These are phyloP conservation scores for Trametes villosa DNA, from an alignment of 768 basidiomycete genomes.

Conservation along the genomic window DNA sequence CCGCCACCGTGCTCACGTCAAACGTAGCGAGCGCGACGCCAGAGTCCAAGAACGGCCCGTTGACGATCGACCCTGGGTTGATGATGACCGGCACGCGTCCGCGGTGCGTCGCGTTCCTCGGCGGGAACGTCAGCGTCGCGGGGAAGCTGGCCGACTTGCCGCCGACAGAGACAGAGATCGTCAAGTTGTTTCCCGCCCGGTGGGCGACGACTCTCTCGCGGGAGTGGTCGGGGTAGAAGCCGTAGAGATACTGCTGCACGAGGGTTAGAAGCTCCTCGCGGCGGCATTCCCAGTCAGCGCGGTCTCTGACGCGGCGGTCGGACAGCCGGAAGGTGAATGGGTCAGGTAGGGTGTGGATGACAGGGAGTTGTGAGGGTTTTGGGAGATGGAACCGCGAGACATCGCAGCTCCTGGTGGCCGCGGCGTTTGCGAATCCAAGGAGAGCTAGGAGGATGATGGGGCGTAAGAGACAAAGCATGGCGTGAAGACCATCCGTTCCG, in stretches of 20 bases:
- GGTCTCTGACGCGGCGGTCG: slow-evolving; percentile 6
- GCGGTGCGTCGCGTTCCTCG: neutral
- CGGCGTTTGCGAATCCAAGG: neutral
- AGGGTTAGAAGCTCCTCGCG: slow-evolving; percentile 12
- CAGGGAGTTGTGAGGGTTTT: slow-evolving; percentile 9
- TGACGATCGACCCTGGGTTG: slow-evolving; percentile 2
- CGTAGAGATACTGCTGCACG: slow-evolving; percentile 13
- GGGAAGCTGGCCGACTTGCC: neutral
- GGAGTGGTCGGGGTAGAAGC: slow-evolving; percentile 11
- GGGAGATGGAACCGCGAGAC: neutral
- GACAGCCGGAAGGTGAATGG: slow-evolving; percentile 17
- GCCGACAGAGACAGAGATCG: slow-evolving; percentile 1
- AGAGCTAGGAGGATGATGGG: neutral
- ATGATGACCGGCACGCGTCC: slow-evolving; percentile 7
- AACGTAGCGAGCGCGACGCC: slow-evolving; percentile 10
- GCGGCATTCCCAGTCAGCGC: slow-evolving; percentile 16
- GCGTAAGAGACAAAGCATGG: neutral
- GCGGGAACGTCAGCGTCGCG: slow-evolving; percentile 9
- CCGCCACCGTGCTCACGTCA: slow-evolving; percentile 5
- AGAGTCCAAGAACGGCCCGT: slow-evolving; percentile 10
- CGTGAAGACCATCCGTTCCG: neutral
- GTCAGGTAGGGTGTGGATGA: slow-evolving; percentile 10
- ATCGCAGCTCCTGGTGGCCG: neutral
- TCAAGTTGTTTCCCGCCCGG: slow-evolving; percentile 5
- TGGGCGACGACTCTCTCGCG: slow-evolving; percentile 3